A percentile compares a stretch with the other conserved stretches of the same genome.
phyloP scores from a whole-genome alignment of 148 eudicot species.

The Persicaria maculosa region DNA sequence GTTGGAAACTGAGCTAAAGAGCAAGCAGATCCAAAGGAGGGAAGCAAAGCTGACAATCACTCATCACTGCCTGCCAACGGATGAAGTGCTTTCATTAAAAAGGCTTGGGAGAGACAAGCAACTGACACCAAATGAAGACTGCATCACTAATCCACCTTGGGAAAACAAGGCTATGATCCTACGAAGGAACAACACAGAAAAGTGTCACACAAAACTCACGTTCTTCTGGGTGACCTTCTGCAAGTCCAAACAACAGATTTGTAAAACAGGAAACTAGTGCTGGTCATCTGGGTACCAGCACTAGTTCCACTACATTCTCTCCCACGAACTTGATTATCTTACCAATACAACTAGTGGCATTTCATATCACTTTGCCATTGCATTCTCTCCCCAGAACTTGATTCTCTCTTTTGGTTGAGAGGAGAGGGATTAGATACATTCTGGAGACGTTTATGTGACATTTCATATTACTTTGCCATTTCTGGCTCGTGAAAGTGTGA shows the following conservation, averaged over 20 bases:
- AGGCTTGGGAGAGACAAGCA: background rate
- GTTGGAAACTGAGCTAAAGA: background rate
- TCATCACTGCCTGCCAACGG: background rate
- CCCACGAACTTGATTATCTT: no score
- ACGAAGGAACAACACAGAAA: background rate
- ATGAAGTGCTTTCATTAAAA: background rate
- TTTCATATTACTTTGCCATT: background rate
- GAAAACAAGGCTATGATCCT: background rate
- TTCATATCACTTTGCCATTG: no score
- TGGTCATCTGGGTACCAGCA: slow-evolving; percentile 3
- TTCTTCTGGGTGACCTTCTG: background rate
- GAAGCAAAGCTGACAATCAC: background rate
- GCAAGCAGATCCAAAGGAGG: background rate
- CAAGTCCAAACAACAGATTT: background rate
- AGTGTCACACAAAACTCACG: background rate
- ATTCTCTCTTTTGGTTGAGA: no score
- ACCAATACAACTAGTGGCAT: no score
- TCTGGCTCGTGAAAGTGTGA: background rate
- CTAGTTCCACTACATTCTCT: background rate
- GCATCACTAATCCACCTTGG: background rate
- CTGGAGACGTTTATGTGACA: background rate
- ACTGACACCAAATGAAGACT: background rate
- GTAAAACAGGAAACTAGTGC: background rate
- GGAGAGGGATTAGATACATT: background rate
- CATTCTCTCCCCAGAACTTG: no score